Evolutionary conservation across 2,329 filamentous ascomycete genomes (phyloP), one percentile per base, ranked within the genome.

Genomic region (Ophiocordyceps polyrhachis-furcata): DNA sequence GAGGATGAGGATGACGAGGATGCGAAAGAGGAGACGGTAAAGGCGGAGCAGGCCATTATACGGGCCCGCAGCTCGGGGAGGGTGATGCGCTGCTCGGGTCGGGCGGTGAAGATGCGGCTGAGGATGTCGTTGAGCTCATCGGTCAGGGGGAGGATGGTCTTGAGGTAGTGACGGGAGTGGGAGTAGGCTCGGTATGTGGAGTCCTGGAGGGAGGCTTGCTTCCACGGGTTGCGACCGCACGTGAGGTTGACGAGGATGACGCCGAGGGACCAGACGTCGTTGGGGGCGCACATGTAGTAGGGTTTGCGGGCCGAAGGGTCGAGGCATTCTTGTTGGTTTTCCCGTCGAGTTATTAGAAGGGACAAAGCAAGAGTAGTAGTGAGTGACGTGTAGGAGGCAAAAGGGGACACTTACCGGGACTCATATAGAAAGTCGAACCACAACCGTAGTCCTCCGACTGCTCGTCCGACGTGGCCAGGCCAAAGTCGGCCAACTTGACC

Each of bases 381-480:
- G n/a, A n/a, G n/a, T n/a, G n/a, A n/a, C n/a, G n/a, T n/a, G n/a
- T n/a, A n/a, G n/a, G n/a, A n/a, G n/a, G n/a, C n/a, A n/a, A n/a
- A 5, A 38, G 4, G n/a, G 45, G 46, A 43, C 31, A 56, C 76
- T 62, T 82, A 95, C 89, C 89, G 76, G 91, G 91, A 58, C 87
- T 94, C 91, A 96, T 98, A 68, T 98, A 98, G 58, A 96, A 96
- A 14, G 89, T 96, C 29, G 91, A 96, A 50, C 91, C 91, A 62
- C 91, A 98, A 57, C 91, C 91, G 64, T 94, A 95, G 62, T 98
- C 91, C 54, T 87, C 83, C 51, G 89, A 94, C 53, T 81, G 71
- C 52, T 78, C 73, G 52, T 89, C 84, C 47, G 78, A 79, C 21
- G 87, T 96, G 48, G 91, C 91, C 45, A 98, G 76, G 59, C 91